Percentiles rank a stretch among this genome's conserved stretches.
Conservation (phyloP, 495 filamentous ascomycete genomes). For the Acidiella bohemica region DNA sequence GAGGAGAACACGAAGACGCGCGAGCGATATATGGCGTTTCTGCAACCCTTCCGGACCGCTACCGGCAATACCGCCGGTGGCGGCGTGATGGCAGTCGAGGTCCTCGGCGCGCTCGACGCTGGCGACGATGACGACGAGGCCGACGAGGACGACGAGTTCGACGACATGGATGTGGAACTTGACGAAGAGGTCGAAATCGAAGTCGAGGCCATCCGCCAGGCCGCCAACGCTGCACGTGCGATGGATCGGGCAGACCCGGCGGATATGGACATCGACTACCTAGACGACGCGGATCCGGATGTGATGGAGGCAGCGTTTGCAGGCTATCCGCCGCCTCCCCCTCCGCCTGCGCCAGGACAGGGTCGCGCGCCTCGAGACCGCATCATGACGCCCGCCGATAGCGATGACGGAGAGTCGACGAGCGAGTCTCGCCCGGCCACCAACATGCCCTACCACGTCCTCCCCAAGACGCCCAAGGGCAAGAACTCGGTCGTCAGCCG, state of each 20-base stretch:
- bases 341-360: slow-evolving; percentile 44
- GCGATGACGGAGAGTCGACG: slow-evolving; percentile 24
- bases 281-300: slow-evolving; percentile 34
- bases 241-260: slow-evolving; percentile 4
- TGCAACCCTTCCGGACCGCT: slow-evolving; percentile 7
- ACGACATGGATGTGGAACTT: slow-evolving; percentile 22
- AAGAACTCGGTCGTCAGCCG: slow-evolving; percentile 9
- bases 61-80: neutral
- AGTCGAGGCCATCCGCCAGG: slow-evolving; percentile 26
- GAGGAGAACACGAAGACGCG: slow-evolving; percentile 25
- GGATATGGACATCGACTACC: slow-evolving; percentile 45
- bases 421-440: slow-evolving; percentile 21
- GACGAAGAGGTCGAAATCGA: slow-evolving; percentile 24
- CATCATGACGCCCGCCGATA: slow-evolving; percentile 45
- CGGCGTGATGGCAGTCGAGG: slow-evolving; percentile 9
- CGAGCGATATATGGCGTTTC: slow-evolving; percentile 3
- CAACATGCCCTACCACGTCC: slow-evolving; percentile 19
- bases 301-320: slow-evolving; percentile 52
- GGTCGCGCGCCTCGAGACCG: slow-evolving; percentile 34
- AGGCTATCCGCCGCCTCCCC: slow-evolving; percentile 51
- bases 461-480: slow-evolving; percentile 30
- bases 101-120: slow-evolving; percentile 33
- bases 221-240: slow-evolving; percentile 31
- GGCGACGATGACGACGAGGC: slow-evolving; percentile 34
- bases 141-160: slow-evolving; percentile 29